Percentiles rank a stretch among this genome's conserved stretches.
phyloP scores from a whole-genome alignment of 345 rosid species.

The Rhodomyrtus tomentosa region DNA sequence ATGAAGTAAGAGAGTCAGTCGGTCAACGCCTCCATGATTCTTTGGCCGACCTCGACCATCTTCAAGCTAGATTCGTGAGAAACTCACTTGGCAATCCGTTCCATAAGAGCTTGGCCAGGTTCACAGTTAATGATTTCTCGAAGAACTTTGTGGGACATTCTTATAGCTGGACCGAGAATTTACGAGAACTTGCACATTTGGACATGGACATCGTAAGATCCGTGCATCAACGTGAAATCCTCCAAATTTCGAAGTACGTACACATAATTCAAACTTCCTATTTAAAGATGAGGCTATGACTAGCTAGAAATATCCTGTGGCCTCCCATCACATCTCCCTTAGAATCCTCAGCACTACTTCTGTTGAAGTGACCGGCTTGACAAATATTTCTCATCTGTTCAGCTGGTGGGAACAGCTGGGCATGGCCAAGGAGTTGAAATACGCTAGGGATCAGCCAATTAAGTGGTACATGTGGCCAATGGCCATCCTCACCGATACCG shows the following conservation, averaged over 20 bases:
- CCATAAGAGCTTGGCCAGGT: conserved; percentile 3
- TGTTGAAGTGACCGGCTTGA: not conserved
- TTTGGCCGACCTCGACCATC: not conserved
- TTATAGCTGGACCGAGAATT: not conserved
- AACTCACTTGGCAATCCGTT: not conserved
- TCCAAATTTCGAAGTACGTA: not conserved
- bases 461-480: conserved; percentile 11
- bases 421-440: not conserved
- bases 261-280: not conserved
- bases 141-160: not conserved
- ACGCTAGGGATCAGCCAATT: conserved; percentile 2
- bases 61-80: not conserved
- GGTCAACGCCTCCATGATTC: not conserved
- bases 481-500: not conserved
- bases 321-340: not conserved
- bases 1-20: conserved; percentile 15
- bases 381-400: not conserved
- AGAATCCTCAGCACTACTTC: not conserved
- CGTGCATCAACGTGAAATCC: not conserved
- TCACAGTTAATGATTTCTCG: not conserved
- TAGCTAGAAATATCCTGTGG: not conserved
- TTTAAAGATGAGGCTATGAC: not conserved
- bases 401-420: conserved; percentile 7
- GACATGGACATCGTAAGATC: not conserved
- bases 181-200: not conserved